Percentiles rank a stretch among this genome's conserved stretches.
phyloP scores from a whole-genome alignment of 75 land plant genomes.

The Sequoiadendron giganteum region DNA sequence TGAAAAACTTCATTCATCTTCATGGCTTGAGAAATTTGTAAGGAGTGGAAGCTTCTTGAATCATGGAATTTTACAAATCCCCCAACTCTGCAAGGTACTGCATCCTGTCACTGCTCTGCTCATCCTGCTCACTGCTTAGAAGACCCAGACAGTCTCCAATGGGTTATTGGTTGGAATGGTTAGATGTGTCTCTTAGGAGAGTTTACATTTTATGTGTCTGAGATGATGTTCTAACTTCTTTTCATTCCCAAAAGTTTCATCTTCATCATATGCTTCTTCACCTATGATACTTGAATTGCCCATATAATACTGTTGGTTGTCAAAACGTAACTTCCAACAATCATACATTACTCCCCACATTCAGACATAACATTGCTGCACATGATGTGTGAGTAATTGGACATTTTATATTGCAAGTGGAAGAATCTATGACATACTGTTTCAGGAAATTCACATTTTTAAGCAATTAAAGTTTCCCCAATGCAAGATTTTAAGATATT shows the following conservation, averaged over 20 bases:
- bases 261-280: too few species aligned
- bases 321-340: too few species aligned
- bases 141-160: background rate
- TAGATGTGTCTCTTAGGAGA: background rate
- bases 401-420: too few species aligned
- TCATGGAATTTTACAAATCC: background rate
- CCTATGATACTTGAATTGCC: too few species aligned
- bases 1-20: background rate
- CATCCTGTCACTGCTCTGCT: background rate
- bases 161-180: background rate
- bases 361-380: too few species aligned
- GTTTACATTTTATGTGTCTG: background rate
- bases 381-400: too few species aligned
- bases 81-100: background rate
- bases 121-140: background rate
- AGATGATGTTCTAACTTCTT: background rate
- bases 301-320: too few species aligned
- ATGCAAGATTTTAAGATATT: too few species aligned
- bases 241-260: background rate
- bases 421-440: too few species aligned
- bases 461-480: too few species aligned
- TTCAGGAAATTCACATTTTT: too few species aligned
- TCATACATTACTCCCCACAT: too few species aligned
- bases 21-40: background rate
- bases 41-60: background rate